Evolutionary conservation across 805 yeast genomes (phyloP).

Genomic region (Ogataea polymorpha): DNA sequence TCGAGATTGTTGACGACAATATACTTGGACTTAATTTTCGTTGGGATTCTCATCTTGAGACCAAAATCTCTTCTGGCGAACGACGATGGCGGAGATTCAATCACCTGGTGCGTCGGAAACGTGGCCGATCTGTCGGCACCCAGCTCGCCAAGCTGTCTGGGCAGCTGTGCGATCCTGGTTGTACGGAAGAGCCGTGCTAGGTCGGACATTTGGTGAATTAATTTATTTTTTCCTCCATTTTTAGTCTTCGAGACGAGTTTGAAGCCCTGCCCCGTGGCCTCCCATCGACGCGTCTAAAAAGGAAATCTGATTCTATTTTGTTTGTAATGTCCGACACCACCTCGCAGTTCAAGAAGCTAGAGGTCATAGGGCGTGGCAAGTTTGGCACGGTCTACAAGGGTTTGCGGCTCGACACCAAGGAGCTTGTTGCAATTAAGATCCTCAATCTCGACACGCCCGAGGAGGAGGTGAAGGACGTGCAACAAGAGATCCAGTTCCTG

Average conservation of each 20-base stretch:
- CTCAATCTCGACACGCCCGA: slow-evolving; percentile 87
- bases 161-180: slow-evolving; percentile 36
- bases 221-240: slow-evolving; percentile 9
- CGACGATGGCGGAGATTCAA: slow-evolving; percentile 65
- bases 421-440: slow-evolving; percentile 89
- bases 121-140: slow-evolving; percentile 25
- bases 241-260: neutral
- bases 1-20: slow-evolving; percentile 66
- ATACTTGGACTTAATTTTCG: slow-evolving; percentile 53
- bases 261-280: slow-evolving; percentile 1
- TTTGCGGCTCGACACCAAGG: slow-evolving; percentile 60
- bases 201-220: slow-evolving; percentile 25
- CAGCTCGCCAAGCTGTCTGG: slow-evolving; percentile 28
- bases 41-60: slow-evolving; percentile 66
- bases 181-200: slow-evolving; percentile 27
- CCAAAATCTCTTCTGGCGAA: slow-evolving; percentile 73
- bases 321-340: slow-evolving; percentile 6
- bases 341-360: slow-evolving; percentile 64
- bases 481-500: slow-evolving; percentile 84
- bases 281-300: slow-evolving; percentile 9
- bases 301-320: neutral
- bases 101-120: slow-evolving; percentile 68
- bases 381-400: slow-evolving; percentile 97
- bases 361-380: slow-evolving; percentile 92
- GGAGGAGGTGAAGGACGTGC: slow-evolving; percentile 94